These are phyloP conservation scores for Debaryomyces hansenii DNA, from an alignment of 805 yeast species.

Conservation along the genomic window DNA sequence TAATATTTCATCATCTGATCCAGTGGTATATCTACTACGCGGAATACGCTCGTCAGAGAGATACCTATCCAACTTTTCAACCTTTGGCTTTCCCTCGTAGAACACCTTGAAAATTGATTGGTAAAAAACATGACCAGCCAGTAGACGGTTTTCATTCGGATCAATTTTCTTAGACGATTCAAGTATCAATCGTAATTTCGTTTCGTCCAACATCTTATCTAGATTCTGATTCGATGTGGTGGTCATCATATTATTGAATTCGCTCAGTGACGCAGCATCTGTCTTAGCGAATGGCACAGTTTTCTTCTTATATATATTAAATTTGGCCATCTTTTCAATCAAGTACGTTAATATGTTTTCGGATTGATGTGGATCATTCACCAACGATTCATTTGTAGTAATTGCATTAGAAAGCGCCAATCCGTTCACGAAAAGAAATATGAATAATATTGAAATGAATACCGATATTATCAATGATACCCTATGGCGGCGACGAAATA, in stretches of 20 bases:
- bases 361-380: neutral
- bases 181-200: constrained; percentile 4
- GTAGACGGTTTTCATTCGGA: constrained; percentile 14
- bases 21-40: constrained; percentile 50
- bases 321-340: too few relatives aligned
- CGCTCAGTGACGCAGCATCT: constrained; percentile 7
- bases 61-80: constrained; percentile 44
- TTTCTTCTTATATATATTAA: constrained; percentile 4
- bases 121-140: constrained; percentile 43
- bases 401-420: neutral
- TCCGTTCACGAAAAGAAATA: neutral
- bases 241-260: constrained; percentile 8
- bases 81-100: constrained; percentile 45
- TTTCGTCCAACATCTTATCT: constrained; percentile 5
- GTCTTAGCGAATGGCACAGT: constrained; percentile 13
- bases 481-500: constrained; percentile 5
- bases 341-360: neutral
- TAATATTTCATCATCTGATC: constrained; percentile 26
- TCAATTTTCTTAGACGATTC: constrained; percentile 6
- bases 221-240: constrained; percentile 2
- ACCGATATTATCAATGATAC: constrained; percentile 1
- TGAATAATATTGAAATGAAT: neutral
- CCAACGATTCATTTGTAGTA: neutral
- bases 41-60: constrained; percentile 47
- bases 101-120: constrained; percentile 41